These are phyloP conservation scores for Saccharomycopsis vini DNA, from an alignment of 805 yeast species.

Conservation along the genomic window DNA sequence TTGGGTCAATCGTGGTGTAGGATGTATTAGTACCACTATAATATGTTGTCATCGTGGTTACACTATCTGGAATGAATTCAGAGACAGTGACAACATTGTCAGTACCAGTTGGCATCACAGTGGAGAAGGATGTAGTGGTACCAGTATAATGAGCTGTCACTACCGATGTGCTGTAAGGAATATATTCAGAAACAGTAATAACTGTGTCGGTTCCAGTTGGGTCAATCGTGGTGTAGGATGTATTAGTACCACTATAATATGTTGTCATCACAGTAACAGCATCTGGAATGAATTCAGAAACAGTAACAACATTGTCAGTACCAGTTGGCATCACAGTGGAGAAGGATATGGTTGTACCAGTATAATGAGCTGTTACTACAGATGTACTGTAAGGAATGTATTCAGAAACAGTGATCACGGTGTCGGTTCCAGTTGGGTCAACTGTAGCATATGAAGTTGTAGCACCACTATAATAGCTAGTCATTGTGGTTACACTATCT, in stretches of 20 bases:
- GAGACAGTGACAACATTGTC: neutral
- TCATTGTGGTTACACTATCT: conserved; percentile 1
- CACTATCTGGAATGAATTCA: conserved; percentile 2
- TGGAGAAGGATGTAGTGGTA: conserved; percentile 2
- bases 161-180: conserved; percentile 1
- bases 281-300: conserved; percentile 6
- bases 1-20: neutral
- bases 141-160: neutral
- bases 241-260: conserved; percentile 1
- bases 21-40: conserved; percentile 5
- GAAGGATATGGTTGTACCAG: conserved; percentile 7
- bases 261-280: neutral
- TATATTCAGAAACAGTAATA: conserved; percentile 7
- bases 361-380: conserved; percentile 5
- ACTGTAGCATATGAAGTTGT: conserved; percentile 1
- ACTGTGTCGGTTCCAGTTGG: neutral
- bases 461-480: conserved; percentile 1
- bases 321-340: conserved; percentile 7
- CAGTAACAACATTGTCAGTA: conserved; percentile 6
- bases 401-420: conserved; percentile 3
- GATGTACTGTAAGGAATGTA: conserved; percentile 1
- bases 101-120: neutral
- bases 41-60: conserved; percentile 1
- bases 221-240: neutral
- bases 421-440: neutral